Conservation (phyloP, 2,329 filamentous ascomycete genomes). For the Acephala macrosclerotiorum region DNA sequence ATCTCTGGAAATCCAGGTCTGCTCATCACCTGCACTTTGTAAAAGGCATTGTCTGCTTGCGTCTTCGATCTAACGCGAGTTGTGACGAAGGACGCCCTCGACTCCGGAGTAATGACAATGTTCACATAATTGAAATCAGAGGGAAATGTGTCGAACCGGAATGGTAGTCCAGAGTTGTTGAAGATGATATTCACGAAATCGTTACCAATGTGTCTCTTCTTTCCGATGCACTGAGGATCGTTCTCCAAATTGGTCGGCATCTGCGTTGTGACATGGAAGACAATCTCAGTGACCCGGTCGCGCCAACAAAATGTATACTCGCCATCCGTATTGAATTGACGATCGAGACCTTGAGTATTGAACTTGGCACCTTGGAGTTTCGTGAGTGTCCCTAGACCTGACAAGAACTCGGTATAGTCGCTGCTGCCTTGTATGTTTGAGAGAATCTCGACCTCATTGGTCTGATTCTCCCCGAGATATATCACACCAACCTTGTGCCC, state of each 20-base stretch:
- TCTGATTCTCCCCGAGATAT: slow-evolving; percentile 90
- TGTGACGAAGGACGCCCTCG: slow-evolving; percentile 77
- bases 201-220: slow-evolving; percentile 96
- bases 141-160: slow-evolving; percentile 89
- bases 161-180: slow-evolving; percentile 92
- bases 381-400: slow-evolving; percentile 81
- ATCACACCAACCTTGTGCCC: slow-evolving; percentile 95
- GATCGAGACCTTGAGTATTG: slow-evolving; percentile 92
- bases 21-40: slow-evolving; percentile 88
- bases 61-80: slow-evolving; percentile 55
- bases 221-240: slow-evolving; percentile 79
- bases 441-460: slow-evolving; percentile 81
- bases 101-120: slow-evolving; percentile 92
- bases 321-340: slow-evolving; percentile 79
- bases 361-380: slow-evolving; percentile 83
- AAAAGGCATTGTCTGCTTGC: slow-evolving; percentile 64
- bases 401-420: slow-evolving; percentile 87
- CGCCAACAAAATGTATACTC: slow-evolving; percentile 93
- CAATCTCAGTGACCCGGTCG: slow-evolving; percentile 91
- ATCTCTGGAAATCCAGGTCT: slow-evolving; percentile 90
- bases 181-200: slow-evolving; percentile 98
- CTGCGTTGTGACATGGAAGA: slow-evolving; percentile 95
- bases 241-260: slow-evolving; percentile 89
- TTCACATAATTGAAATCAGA: slow-evolving; percentile 97
- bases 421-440: slow-evolving; percentile 85